Conservation (phyloP, 2,329 filamentous ascomycete genomes). For the Monosporascus sp. region DNA sequence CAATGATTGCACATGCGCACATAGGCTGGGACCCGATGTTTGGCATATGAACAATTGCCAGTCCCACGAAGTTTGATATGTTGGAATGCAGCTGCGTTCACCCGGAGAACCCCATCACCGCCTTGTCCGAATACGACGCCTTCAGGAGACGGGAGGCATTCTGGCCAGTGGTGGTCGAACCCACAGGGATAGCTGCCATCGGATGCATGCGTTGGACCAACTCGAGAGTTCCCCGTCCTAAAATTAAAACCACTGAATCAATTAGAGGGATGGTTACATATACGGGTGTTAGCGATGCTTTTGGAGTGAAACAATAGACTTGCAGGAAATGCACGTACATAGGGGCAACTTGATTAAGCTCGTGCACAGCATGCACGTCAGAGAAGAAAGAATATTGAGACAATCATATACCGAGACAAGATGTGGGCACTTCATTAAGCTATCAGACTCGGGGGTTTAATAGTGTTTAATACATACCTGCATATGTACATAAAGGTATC, state of each 20-base stretch:
- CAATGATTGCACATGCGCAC: neutral
- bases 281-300: too few species aligned
- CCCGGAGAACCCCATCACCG: too few species aligned
- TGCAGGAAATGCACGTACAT: neutral
- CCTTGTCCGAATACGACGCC: too few species aligned
- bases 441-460: too few species aligned
- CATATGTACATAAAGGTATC: too few species aligned
- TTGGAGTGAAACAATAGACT: neutral
- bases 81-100: too few species aligned
- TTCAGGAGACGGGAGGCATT: neutral
- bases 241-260: neutral
- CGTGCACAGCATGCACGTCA: neutral
- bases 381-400: neutral
- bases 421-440: too few species aligned
- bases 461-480: too few species aligned
- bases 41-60: too few species aligned
- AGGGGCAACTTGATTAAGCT: neutral
- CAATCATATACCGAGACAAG: neutral
- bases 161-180: neutral
- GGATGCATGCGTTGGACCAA: neutral
- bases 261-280: neutral
- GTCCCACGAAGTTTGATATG: too few species aligned
- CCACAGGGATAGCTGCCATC: neutral
- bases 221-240: neutral
- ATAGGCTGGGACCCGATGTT: too few species aligned